Conservation (phyloP, 257 asterid genomes). For the Penstemon barbatus region DNA sequence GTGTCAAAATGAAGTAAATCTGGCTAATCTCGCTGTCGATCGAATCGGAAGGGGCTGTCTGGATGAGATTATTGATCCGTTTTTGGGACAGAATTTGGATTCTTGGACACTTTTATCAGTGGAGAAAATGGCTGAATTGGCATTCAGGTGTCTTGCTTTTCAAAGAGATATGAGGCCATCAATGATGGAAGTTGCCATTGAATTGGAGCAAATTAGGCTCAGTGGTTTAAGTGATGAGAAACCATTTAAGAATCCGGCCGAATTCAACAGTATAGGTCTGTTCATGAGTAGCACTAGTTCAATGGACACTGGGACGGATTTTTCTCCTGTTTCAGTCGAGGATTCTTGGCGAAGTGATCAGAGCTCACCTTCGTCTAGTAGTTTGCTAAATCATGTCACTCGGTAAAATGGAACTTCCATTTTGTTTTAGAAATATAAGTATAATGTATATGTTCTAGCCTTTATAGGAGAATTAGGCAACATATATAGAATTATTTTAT, state of each 20-base stretch:
- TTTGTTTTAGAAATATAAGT: constrained; percentile 1
- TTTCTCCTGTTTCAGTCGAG: constrained; percentile 33
- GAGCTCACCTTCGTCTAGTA: constrained; percentile 67
- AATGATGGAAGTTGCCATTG: constrained; percentile 72
- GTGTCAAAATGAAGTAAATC: constrained; percentile 50
- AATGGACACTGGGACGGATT: constrained; percentile 34
- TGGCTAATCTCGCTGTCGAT: constrained; percentile 63
- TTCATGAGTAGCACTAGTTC: constrained; percentile 35
- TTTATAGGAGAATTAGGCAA: too few relatives aligned
- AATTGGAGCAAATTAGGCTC: constrained; percentile 58
- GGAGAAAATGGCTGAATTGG: constrained; percentile 63
- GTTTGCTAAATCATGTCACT: constrained; percentile 46
- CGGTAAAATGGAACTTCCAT: constrained; percentile 23
- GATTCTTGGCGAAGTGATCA: constrained; percentile 63
- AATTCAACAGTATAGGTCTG: not conserved
- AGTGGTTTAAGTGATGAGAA: constrained; percentile 49
- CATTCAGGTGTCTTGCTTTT: constrained; percentile 69
- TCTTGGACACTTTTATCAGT: constrained; percentile 40
- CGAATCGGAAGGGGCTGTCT: constrained; percentile 60
- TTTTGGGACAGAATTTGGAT: constrained; percentile 29
- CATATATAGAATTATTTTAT: too few relatives aligned
- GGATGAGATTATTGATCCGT: constrained; percentile 60
- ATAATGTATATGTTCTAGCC: not conserved
- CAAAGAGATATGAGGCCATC: constrained; percentile 76
- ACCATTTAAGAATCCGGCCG: constrained; percentile 33